phyloP scores from a whole-genome alignment of 2,329 filamentous ascomycete species.

The Aspergillus aculeatus region DNA sequence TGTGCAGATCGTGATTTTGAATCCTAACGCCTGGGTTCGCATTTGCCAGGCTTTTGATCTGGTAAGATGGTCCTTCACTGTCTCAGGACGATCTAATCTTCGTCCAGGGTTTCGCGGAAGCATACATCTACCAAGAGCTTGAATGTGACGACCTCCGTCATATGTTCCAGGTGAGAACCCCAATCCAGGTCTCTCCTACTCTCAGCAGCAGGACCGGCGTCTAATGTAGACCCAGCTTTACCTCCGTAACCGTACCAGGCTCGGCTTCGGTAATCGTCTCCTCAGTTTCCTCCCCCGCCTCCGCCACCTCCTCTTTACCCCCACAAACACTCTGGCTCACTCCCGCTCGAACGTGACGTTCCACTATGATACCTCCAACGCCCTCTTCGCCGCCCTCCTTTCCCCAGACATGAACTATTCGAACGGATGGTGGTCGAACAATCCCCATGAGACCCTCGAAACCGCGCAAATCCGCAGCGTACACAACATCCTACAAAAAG shows the following conservation, averaged over 20 bases:
- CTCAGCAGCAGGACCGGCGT: no score
- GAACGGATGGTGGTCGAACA: constrained; percentile 62
- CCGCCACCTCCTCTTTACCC: constrained; percentile 55
- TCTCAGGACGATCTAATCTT: not conserved
- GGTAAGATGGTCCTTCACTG: not conserved
- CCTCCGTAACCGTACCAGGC: constrained; percentile 61
- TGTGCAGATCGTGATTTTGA: not conserved
- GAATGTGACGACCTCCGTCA: constrained; percentile 64
- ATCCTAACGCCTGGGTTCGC: not conserved
- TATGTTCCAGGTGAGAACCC: constrained; percentile 60
- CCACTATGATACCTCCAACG: constrained; percentile 68
- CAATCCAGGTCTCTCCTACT: not conserved
- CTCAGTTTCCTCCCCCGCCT: constrained; percentile 10
- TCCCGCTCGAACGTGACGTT: constrained; percentile 66
- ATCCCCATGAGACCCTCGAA: constrained; percentile 40
- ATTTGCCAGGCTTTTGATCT: not conserved
- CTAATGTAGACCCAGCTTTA: constrained; percentile 56
- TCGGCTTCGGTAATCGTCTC: constrained; percentile 10
- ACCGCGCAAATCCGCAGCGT: constrained; percentile 68
- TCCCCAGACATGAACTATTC: constrained; percentile 44
- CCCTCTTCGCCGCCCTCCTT: constrained; percentile 25
- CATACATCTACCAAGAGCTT: constrained; percentile 71
- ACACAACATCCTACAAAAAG: constrained; percentile 63
- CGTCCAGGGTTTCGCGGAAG: constrained; percentile 63
- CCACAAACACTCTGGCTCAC: constrained; percentile 58